Base-by-base conservation (phyloP, 2,329 filamentous ascomycete genomes). In the Uncinocarpus reesii region DNA sequence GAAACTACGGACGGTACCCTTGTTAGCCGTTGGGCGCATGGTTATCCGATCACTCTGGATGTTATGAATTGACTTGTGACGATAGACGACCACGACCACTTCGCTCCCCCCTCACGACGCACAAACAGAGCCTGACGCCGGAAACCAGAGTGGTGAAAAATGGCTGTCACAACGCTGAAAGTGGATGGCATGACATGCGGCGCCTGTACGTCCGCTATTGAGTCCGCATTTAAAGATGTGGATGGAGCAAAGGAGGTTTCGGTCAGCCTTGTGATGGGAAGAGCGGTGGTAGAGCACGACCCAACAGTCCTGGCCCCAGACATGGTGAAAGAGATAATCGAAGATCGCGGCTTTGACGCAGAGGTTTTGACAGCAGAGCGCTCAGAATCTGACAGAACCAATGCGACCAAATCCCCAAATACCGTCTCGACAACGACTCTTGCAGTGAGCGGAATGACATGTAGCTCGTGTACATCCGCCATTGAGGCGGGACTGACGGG, bases 121-220 rank as follows among this genome's bases (percentile, higher is more conserved):
- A n/a, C n/a, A n/a, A n/a, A n/a, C n/a, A n/a, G n/a, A n/a, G n/a
- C n/a, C n/a, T n/a, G n/a, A n/a, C n/a, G n/a, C n/a, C n/a, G n/a
- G n/a, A n/a, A n/a, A n/a, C n/a, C n/a, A n/a, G n/a, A n/a, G n/a
- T n/a, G n/a, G n/a, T n/a, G n/a, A n/a, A n/a, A n/a, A n/a, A 84
- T 93, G 80, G 86, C 86, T 32, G 94, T 86, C 10, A 96, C 92
- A 26, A 95, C 89, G 16, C 70, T 98, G 52, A 86, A 83, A 60
- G 84, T 98, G 34, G 87, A 84, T 56, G 92, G 92, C 57, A 98
- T 76, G 72, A 77, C 75, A 55, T 98, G 92, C 70, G 89, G 90
- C 62, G 84, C 90, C 57, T 98, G 92, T 65, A 95, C 90, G 23
- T 93, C 89, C 37, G 83, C 92, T n/a, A 83, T 98, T 57, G 90